Conservation (phyloP, 2,329 filamentous ascomycete species). For the Hypomyces perniciosus region DNA sequence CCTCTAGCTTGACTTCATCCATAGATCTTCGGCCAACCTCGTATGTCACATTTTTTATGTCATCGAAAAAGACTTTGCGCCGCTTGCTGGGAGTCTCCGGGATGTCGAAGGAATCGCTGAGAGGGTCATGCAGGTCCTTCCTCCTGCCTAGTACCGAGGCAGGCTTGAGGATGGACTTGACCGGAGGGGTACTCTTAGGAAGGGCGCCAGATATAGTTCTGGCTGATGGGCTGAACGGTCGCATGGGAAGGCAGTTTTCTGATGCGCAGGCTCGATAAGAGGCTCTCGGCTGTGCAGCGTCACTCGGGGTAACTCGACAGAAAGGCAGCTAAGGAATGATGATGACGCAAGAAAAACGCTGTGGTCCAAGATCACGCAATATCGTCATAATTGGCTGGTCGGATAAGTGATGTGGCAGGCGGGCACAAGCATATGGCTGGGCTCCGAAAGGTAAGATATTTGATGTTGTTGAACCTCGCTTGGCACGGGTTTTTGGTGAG, state of each 20-base stretch:
- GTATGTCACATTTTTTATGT: slow-evolving; percentile 51
- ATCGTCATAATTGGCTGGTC: slow-evolving; percentile 1
- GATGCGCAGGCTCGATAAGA: neutral
- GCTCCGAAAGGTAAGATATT: slow-evolving; percentile 1
- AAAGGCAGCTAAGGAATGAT: neutral
- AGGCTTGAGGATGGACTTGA: slow-evolving; percentile 50
- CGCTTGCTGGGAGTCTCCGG: slow-evolving; percentile 45
- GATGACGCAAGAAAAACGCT: neutral
- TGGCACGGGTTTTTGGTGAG: neutral
- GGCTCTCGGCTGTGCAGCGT: neutral
- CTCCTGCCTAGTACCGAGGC: slow-evolving; percentile 39
- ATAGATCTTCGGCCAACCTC: slow-evolving; percentile 48
- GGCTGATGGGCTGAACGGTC: slow-evolving; percentile 30
- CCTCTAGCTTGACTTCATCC: slow-evolving; percentile 50
- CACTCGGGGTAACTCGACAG: neutral
- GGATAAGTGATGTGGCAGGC: neutral
- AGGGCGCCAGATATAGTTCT: slow-evolving; percentile 29
- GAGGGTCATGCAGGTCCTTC: slow-evolving; percentile 38
- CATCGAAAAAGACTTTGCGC: slow-evolving; percentile 53
- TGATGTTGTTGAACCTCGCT: neutral
- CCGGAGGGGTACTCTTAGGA: slow-evolving; percentile 33
- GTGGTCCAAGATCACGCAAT: neutral
- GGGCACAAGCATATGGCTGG: slow-evolving; percentile 6
- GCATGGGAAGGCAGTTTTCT: slow-evolving; percentile 17
- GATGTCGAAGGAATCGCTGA: slow-evolving; percentile 33